Base-by-base conservation (phyloP, 148 eudicot genomes). In the Dianthus caryophyllus region DNA sequence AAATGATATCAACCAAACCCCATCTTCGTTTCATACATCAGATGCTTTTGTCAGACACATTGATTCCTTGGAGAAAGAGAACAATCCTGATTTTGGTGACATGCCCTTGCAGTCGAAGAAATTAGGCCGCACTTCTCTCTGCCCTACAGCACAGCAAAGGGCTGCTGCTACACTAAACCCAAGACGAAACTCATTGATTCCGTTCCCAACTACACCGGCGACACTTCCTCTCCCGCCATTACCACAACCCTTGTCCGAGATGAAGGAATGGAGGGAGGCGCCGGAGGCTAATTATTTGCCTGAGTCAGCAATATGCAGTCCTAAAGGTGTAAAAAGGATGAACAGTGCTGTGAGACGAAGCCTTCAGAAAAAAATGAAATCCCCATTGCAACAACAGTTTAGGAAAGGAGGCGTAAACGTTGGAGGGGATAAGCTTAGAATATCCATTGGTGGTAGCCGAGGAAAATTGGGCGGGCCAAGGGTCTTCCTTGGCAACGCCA, bases 391-490 rank as follows among this genome's bases (percentile, higher is more conserved):
- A 63, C 88, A 84, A 49, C 78, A 80, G 1, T 68, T 66, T 9
- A 80, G 80, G 68, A 84, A 78, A 79, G 84, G 87, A 17, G 91
- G 89, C 14, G 78, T 84, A 9, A 85, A 77, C 73, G 88, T 87
- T 17, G 94, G 88, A 10, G 75, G 72, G 80, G 96, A 93, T 57
- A 89, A 87, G 79, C 83, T 87, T 29, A 78, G 98, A 71, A 84
- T 89, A n/a, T 93, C 98, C 0, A 87, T 93, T 58, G 90, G 90
- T 17, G 90, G 90, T 17, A 73, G 82, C 46, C 81, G 96, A 48
- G 91, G 89, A 55, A 85, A 80, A 73, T 56, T 72, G 71, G 87
- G 85, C 66, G 87, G 84, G 24, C 87, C 82, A 36, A 79, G 88
- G 76, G 78, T 81, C 4, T 65, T 84, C 22, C 82, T 72, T 64